Conservation (phyloP, 176 grass and related monocot genomes). For the Bothriochloa decipiens region DNA sequence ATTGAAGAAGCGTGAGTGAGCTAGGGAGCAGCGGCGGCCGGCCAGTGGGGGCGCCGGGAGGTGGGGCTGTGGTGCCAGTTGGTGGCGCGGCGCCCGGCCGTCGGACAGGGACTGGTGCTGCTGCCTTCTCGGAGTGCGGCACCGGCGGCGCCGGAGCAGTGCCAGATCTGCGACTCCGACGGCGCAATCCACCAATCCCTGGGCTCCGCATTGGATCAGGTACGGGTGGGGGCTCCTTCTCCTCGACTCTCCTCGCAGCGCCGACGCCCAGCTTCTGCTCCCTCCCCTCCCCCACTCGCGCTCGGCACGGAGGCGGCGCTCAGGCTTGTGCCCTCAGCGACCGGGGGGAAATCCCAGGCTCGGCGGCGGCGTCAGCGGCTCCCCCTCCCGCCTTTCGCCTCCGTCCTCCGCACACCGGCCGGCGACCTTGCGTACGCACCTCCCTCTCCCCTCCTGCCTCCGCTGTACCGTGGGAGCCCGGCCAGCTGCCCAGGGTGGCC, state of each 20-base stretch:
- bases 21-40: conserved; percentile 12
- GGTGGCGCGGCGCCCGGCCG: not conserved
- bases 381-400: not conserved
- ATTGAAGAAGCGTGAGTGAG: not conserved
- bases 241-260: not conserved
- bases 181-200: conserved; percentile 30
- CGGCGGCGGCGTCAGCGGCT: not conserved
- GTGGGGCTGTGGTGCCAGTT: not conserved
- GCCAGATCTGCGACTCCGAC: conserved; percentile 50
- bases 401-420: not conserved
- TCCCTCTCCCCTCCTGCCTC: not conserved
- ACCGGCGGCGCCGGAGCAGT: conserved; percentile 1
- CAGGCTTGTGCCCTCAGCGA: too few species aligned
- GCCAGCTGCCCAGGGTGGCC: too few species aligned
- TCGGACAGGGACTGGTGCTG: not conserved
- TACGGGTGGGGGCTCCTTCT: not conserved
- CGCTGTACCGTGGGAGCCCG: not conserved
- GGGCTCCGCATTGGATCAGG: conserved; percentile 48
- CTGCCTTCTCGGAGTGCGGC: not conserved
- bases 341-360: not conserved
- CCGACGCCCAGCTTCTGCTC: too few species aligned
- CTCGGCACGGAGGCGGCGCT: not conserved
- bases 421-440: not conserved
- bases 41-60: conserved; percentile 3
- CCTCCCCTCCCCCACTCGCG: too few species aligned